Evolutionary conservation across 805 yeast species (phyloP), one percentile per base, ranked within the genome.

Genomic region (Wickerhamomyces strasburgensis): DNA sequence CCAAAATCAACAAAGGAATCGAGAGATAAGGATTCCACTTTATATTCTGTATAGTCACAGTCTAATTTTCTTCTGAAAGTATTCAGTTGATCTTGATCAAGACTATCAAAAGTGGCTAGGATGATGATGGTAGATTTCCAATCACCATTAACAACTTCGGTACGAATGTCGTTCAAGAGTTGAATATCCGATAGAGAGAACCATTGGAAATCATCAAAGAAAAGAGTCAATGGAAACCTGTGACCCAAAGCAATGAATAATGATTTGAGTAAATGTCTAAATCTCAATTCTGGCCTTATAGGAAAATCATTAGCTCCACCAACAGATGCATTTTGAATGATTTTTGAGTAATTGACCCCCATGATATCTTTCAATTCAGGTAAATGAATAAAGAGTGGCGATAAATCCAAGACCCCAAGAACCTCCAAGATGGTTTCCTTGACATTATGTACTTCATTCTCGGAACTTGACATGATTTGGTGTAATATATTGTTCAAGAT

Each of bases 121-220:
- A 57, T 42, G 5, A 56, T 50, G 15, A 58, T 46, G 14, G 47
- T 47, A 13, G 58, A 54, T 5, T 51, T 40, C 6, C 45, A 33
- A 5, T 45, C 53, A n/a, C 45, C 47, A 15, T 47, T 49, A 14
- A 44, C 29, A 18, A 57, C 54, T 29, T 54, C 55, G 13, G 39
- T 34, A 8, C 57, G 48, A n/a, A 57, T 52, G 10, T 53, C 53
- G 21, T 51, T 48, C 24, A 58, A 31, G 11, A 57, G 49, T 11
- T 56, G 49, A 29, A 58, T 36, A 26, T 57, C 62, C 5, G 54
- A 40, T 3, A 43, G 37, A 7, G 73, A 57, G 38, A 69, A 61
- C 64, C 68, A 65, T 36, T 72, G 73, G 18, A 68, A 45, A 49
- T 72, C 74, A 44, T 72, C 77, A 21, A 69, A 49, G 32, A 68